phyloP scores from a whole-genome alignment of 495 filamentous ascomycete genomes.

The Platismatia glauca region DNA sequence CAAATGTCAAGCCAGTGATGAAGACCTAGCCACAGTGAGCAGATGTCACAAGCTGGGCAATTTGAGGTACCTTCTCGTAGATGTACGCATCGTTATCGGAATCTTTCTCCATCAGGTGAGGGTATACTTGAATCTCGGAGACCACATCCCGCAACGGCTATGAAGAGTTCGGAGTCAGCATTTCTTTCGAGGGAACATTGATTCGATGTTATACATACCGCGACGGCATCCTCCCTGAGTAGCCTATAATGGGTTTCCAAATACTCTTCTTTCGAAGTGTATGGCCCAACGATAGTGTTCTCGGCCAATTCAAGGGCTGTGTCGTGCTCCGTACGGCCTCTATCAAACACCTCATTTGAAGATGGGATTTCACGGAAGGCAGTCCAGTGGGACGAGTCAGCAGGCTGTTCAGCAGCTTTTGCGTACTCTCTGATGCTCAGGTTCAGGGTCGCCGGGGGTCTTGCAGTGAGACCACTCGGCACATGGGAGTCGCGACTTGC shows the following conservation, averaged over 20 bases:
- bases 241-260: slow-evolving; percentile 56
- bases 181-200: too few species aligned
- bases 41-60: background rate
- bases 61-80: slow-evolving; percentile 59
- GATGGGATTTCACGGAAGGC: slow-evolving; percentile 39
- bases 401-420: slow-evolving; percentile 5
- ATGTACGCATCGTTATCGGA: slow-evolving; percentile 46
- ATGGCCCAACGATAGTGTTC: slow-evolving; percentile 38
- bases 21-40: slow-evolving; percentile 45
- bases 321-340: slow-evolving; percentile 17
- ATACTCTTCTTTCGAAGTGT: slow-evolving; percentile 44
- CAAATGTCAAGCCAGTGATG: slow-evolving; percentile 53
- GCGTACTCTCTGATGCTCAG: slow-evolving; percentile 34
- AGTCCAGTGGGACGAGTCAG: slow-evolving; percentile 28
- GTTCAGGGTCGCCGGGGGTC: slow-evolving; percentile 4
- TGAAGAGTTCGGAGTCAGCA: too few species aligned
- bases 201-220: too few species aligned
- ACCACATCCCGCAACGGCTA: slow-evolving; percentile 50
- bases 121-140: slow-evolving; percentile 35
- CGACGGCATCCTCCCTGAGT: slow-evolving; percentile 54
- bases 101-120: slow-evolving; percentile 38
- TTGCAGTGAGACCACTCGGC: background rate
- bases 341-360: slow-evolving; percentile 33
- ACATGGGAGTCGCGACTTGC: slow-evolving; percentile 2
- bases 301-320: slow-evolving; percentile 28